A percentile compares a stretch with the other conserved stretches of the same genome.
phyloP scores from a whole-genome alignment of 768 basidiomycete species.

The Serendipita sp. region DNA sequence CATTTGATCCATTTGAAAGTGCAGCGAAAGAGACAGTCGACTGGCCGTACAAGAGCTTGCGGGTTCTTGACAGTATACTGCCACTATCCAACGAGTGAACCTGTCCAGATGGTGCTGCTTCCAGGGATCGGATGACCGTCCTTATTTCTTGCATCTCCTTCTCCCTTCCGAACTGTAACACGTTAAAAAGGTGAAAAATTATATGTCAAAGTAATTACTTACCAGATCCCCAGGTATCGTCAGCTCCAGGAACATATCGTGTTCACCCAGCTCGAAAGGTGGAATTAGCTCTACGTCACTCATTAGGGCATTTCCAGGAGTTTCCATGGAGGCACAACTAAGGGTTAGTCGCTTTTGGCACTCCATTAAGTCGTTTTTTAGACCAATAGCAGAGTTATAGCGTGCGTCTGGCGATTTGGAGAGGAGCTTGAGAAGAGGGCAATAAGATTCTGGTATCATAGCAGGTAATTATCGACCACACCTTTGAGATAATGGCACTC shows the following conservation, averaged over 20 bases:
- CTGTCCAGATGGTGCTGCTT: not conserved
- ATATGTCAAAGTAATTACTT: constrained; percentile 10
- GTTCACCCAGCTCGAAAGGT: constrained; percentile 42
- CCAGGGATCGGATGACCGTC: constrained; percentile 28
- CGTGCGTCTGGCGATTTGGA: constrained; percentile 48
- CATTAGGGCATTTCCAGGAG: constrained; percentile 26
- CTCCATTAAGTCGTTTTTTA: constrained; percentile 49
- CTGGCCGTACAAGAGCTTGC: not conserved
- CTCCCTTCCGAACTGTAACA: constrained; percentile 46
- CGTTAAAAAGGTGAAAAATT: not conserved
- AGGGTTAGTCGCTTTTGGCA: constrained; percentile 44
- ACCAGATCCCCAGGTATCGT: constrained; percentile 53
- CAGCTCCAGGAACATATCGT: constrained; percentile 55
- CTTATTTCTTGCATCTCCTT: constrained; percentile 52
- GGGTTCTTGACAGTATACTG: not conserved
- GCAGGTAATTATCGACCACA: not conserved
- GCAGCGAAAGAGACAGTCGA: not conserved
- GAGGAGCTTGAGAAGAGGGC: constrained; percentile 29
- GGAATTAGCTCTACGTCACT: constrained; percentile 38
- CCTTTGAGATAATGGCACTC: constrained; percentile 54
- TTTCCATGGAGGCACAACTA: constrained; percentile 21
- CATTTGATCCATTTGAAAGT: not conserved
- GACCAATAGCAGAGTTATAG: constrained; percentile 56
- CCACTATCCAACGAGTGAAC: not conserved
- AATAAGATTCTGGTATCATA: constrained; percentile 6